Base-by-base conservation (phyloP, 371 early-diverging fungal genomes). In the Choanephora cucurbitarum region DNA sequence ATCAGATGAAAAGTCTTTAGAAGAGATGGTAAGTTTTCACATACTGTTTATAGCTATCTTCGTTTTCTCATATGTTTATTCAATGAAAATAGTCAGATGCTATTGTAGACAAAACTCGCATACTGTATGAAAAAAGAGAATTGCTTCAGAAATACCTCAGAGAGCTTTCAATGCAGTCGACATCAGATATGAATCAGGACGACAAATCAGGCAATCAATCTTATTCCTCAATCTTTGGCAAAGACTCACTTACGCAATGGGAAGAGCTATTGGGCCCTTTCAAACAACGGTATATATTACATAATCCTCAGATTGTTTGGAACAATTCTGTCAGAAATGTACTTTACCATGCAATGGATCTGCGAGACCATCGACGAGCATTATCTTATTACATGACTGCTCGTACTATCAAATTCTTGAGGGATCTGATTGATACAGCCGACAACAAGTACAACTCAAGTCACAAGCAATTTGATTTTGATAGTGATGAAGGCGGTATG, bases 231-330 rank as follows among this genome's bases (percentile, higher is more conserved):
- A 58, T 73, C 8, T 73, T 78, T 52, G 70, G 70, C 10, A 55
- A 64, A 22, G 73, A 75, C 52, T 57, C 68, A 10, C 44, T 70
- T 17, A 49, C 62, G 3, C 51, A 55, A 37, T 78, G 81, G 79
- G 79, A 76, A 37, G 70, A 76, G 14, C 17, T 66, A 11, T 66
- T 77, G 70, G 77, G 79, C 2, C 54, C 73, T 44, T 81, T 81
- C 55, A 73, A 72, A 31, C 70, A 70, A 43, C 69, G 77, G 4
- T 77, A 69, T 32, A 74, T 81, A 60, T 69, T 75, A 2, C 81
- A 81, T 46, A 81, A 77, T 49, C 75, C 81, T 1, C 73, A 81
- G 54, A 75, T 77, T 18, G 52, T 81, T 8, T 81, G 77, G 77
- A 81, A 81, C 44, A 81, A 81, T 46, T 69, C 79, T 0, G 52